Evolutionary conservation across 2,329 filamentous ascomycete genomes (phyloP).

Genomic region (Diaporthe sp.): DNA sequence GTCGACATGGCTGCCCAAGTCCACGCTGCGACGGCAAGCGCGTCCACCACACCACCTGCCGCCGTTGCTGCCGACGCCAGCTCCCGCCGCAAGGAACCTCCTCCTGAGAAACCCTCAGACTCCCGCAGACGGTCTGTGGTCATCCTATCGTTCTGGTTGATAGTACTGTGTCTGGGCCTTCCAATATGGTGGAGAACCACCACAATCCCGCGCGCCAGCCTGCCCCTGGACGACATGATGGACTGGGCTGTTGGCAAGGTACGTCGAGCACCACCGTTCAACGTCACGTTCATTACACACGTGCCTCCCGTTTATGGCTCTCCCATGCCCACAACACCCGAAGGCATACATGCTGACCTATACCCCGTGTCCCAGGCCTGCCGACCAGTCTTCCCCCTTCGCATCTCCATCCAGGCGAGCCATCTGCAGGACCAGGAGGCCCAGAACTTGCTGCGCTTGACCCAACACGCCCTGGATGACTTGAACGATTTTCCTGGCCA

Average conservation of each 20-base stretch:
- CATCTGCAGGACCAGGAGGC: slow-evolving; percentile 76
- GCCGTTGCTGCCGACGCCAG: slow-evolving; percentile 29
- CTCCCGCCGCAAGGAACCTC: slow-evolving; percentile 66
- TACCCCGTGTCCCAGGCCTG: slow-evolving; percentile 73
- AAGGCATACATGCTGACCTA: background rate
- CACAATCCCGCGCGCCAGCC: slow-evolving; percentile 86
- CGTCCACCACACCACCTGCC: background rate
- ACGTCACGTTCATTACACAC: background rate
- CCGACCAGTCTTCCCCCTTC: slow-evolving; percentile 87
- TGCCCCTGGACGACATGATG: slow-evolving; percentile 89
- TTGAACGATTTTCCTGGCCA: slow-evolving; percentile 89
- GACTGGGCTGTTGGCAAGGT: slow-evolving; percentile 94
- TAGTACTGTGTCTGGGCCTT: slow-evolving; percentile 86
- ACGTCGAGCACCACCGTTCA: slow-evolving; percentile 44
- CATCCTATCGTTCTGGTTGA: slow-evolving; percentile 90
- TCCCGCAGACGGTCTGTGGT: slow-evolving; percentile 79
- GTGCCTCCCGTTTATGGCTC: background rate
- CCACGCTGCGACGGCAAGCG: background rate
- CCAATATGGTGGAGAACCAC: slow-evolving; percentile 98
- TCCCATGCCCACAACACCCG: background rate
- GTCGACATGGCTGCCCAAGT: slow-evolving; percentile 27
- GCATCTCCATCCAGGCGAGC: slow-evolving; percentile 82
- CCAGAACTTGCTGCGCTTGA: slow-evolving; percentile 81
- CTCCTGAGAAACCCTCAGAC: slow-evolving; percentile 81
- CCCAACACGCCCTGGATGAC: slow-evolving; percentile 88